Evolutionary conservation across 345 rosid genomes (phyloP).

Genomic region (Iberis pinnata): DNA sequence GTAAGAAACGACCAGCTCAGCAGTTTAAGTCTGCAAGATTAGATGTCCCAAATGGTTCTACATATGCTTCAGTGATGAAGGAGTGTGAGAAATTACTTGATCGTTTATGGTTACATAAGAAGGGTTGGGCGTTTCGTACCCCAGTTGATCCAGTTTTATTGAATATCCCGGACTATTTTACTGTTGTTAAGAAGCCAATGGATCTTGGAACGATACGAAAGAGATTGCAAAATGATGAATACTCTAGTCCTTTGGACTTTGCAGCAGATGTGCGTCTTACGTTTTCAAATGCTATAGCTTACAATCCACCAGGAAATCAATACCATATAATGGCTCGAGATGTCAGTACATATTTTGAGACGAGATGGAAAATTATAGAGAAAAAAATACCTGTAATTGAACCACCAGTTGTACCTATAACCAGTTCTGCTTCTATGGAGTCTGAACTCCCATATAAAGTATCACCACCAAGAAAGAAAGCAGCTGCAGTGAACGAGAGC

Average conservation of each 20-base stretch:
- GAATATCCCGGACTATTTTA: constrained; percentile 83
- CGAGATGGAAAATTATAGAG: constrained; percentile 72
- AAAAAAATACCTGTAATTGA: constrained; percentile 48
- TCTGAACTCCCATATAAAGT: constrained; percentile 24
- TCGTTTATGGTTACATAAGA: constrained; percentile 58
- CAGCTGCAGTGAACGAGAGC: constrained; percentile 31
- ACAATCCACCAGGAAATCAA: constrained; percentile 78
- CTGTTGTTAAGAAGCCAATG: constrained; percentile 84
- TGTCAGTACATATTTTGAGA: constrained; percentile 59
- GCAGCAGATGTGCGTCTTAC: constrained; percentile 81
- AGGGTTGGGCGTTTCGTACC: constrained; percentile 53
- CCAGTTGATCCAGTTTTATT: constrained; percentile 74
- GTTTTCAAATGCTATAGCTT: constrained; percentile 69
- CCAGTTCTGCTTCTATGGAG: constrained; percentile 29
- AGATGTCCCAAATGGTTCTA: constrained; percentile 26
- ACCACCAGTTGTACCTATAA: constrained; percentile 29
- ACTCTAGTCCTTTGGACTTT: constrained; percentile 56
- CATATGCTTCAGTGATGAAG: constrained; percentile 44
- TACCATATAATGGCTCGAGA: constrained; percentile 61
- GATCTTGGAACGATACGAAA: constrained; percentile 75
- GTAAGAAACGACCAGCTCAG: constrained; percentile 38
- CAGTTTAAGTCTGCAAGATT: constrained; percentile 30
- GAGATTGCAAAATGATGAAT: constrained; percentile 46
- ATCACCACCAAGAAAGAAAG: constrained; percentile 40
- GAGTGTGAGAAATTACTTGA: constrained; percentile 56